Conservation (phyloP, 2,329 filamentous ascomycete species). For the Blastomyces silverae region DNA sequence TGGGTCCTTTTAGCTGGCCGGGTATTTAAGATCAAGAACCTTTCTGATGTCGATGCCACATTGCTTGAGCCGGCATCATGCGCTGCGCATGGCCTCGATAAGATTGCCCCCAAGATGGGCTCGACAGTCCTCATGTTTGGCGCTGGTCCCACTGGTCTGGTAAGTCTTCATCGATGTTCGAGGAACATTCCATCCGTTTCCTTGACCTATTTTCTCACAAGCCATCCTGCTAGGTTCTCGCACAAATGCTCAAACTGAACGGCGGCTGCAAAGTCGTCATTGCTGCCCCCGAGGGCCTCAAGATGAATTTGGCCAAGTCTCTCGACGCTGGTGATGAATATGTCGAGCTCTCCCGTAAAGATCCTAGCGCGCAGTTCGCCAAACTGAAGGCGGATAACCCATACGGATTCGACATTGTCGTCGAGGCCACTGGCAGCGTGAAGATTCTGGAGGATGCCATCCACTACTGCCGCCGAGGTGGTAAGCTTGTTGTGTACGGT, state of each 20-base stretch:
- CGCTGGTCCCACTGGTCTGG: slow-evolving; percentile 60
- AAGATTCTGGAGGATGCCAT: slow-evolving; percentile 65
- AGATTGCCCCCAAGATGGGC: slow-evolving; percentile 58
- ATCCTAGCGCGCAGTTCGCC: slow-evolving; percentile 54
- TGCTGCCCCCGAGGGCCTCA: slow-evolving; percentile 61
- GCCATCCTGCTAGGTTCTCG: slow-evolving; percentile 39
- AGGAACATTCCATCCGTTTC: neutral
- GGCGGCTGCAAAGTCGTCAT: slow-evolving; percentile 64
- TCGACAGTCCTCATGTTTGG: slow-evolving; percentile 61
- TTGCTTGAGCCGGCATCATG: slow-evolving; percentile 63
- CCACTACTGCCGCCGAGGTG: slow-evolving; percentile 63
- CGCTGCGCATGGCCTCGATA: slow-evolving; percentile 60
- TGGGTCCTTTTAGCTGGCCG: slow-evolving; percentile 38
- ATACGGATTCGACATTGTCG: slow-evolving; percentile 66
- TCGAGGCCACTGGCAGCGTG: slow-evolving; percentile 63
- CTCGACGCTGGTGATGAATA: slow-evolving; percentile 46
- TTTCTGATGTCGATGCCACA: slow-evolving; percentile 59
- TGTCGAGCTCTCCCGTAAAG: slow-evolving; percentile 42
- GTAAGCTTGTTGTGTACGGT: slow-evolving; percentile 65
- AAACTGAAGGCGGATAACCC: slow-evolving; percentile 59
- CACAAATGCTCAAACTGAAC: slow-evolving; percentile 57
- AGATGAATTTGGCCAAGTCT: slow-evolving; percentile 59
- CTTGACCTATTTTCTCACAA: neutral
- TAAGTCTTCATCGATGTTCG: slow-evolving; percentile 14
- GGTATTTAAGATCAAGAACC: slow-evolving; percentile 60